Evolutionary conservation across 768 basidiomycete species (phyloP), one percentile per base, ranked within the genome.

Genomic region (Panellus pusillus): DNA sequence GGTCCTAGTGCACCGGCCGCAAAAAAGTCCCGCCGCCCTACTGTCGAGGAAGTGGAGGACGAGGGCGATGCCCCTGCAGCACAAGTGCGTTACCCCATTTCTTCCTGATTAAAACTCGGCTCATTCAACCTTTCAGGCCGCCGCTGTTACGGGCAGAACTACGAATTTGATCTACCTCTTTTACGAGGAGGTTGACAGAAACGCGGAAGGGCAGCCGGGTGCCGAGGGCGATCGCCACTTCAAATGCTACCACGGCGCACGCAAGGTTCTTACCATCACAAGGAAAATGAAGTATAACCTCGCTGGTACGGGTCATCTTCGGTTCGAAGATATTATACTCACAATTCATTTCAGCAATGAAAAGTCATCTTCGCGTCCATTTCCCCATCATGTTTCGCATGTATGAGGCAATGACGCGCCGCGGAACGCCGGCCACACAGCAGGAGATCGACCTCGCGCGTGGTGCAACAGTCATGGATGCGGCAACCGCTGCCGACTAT

Each of bases 371-470:
- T 31, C 11, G 36, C 2, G 27, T 20, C 4, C 42, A 42, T 5
- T 43, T 38, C 37, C 36, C 20, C 17, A 11, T 9, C 8, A 7
- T 20, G 6, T 19, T 36, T 19, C 47, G 47, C 17, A 9, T 52
- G 3, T 44, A 38, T 18, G 32, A 36, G 20, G 49, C 41, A n/a
- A 18, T 50, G 17, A 35, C 15, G 19, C 41, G n/a, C 20, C 43
- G 43, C 11, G 24, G n/a, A 6, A 17, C 27, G 5, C 42, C 42
- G 9, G 42, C 49, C 3, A 43, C 41, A 20, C 40, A 43, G n/a
- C 28, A 50, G 39, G 40, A 50, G 32, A 43, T 50, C 29, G 31
- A 50, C 19, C 39, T 50, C 14, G 49, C 41, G 1, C 28, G 32
- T 9, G 49, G 41, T 15, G 31, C 49, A 3, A 43, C 18, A 2